phyloP scores from a whole-genome alignment of 495 filamentous ascomycete genomes.

The Xylaria scruposa region DNA sequence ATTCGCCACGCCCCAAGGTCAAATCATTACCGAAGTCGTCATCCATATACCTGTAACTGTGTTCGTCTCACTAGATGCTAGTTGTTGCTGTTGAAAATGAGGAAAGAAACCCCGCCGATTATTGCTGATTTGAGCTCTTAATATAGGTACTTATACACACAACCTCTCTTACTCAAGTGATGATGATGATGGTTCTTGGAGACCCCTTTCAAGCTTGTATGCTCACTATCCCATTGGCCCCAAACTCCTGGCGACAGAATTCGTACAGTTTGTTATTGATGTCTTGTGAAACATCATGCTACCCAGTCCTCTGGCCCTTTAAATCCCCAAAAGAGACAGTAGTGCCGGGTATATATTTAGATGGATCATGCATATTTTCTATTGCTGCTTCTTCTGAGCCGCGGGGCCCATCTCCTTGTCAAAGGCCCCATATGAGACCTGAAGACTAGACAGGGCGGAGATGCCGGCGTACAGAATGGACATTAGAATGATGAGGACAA shows the following conservation, averaged over 20 bases:
- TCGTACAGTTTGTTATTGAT: conserved; percentile 36
- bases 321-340: background rate
- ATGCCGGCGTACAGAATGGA: conserved; percentile 80
- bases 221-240: conserved; percentile 33
- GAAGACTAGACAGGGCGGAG: conserved; percentile 73
- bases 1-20: background rate
- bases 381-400: conserved; percentile 84
- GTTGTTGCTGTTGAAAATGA: background rate
- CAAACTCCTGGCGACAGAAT: conserved; percentile 38
- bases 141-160: conserved; percentile 35
- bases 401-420: conserved; percentile 92
- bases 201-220: conserved; percentile 34
- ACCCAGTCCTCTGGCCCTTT: background rate
- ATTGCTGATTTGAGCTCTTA: conserved; percentile 27
- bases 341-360: background rate
- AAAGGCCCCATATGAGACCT: conserved; percentile 92
- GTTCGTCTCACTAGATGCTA: background rate
- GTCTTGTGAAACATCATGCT: conserved; percentile 18
- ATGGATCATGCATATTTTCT: conserved; percentile 20
- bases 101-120: background rate
- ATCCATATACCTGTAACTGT: background rate
- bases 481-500: conserved; percentile 67
- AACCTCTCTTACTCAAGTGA: conserved; percentile 29
- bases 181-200: conserved; percentile 6
- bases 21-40: background rate